Evolutionary conservation across 352 stramenopile genomes (phyloP).

Genomic region (Globisporangium iwayamae): DNA sequence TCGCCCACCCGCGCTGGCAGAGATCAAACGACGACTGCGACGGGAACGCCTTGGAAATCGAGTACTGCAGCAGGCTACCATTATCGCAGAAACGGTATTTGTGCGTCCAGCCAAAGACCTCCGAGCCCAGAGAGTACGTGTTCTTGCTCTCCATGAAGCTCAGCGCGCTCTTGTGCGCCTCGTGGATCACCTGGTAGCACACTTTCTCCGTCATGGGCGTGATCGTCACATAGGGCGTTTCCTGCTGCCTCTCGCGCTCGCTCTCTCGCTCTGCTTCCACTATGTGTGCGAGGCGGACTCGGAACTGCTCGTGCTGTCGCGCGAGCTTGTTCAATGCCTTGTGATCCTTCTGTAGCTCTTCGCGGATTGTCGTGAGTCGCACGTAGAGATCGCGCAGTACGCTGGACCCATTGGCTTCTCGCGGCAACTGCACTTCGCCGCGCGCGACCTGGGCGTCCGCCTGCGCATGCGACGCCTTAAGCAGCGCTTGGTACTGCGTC

Average conservation of each 20-base stretch:
- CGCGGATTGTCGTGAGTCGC: slow-evolving; percentile 27
- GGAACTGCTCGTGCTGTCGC: slow-evolving; percentile 27
- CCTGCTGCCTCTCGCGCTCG: not conserved
- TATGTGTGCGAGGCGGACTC: slow-evolving; percentile 20
- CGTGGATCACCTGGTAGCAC: slow-evolving; percentile 36
- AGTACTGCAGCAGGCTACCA: slow-evolving; percentile 28
- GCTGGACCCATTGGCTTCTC: not conserved
- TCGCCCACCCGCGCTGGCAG: slow-evolving; percentile 26
- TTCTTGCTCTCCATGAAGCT: slow-evolving; percentile 22
- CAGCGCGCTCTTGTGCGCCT: slow-evolving; percentile 23
- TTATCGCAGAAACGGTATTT: slow-evolving; percentile 23
- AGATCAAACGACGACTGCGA: slow-evolving; percentile 21
- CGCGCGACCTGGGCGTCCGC: slow-evolving; percentile 10
- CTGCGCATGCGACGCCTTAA: slow-evolving; percentile 14
- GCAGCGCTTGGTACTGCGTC: slow-evolving; percentile 27
- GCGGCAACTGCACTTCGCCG: slow-evolving; percentile 11
- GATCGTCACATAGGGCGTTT: slow-evolving; percentile 14
- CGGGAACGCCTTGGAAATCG: slow-evolving; percentile 35
- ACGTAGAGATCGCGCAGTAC: slow-evolving; percentile 27
- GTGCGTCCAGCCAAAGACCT: slow-evolving; percentile 40
- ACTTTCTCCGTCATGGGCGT: slow-evolving; percentile 21
- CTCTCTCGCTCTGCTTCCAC: not conserved
- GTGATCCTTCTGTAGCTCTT: slow-evolving; percentile 28
- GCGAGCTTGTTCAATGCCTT: slow-evolving; percentile 20
- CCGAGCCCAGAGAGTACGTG: slow-evolving; percentile 21